Conservation (phyloP, 2,329 filamentous ascomycete genomes). For the Achaetomium macrosporum region DNA sequence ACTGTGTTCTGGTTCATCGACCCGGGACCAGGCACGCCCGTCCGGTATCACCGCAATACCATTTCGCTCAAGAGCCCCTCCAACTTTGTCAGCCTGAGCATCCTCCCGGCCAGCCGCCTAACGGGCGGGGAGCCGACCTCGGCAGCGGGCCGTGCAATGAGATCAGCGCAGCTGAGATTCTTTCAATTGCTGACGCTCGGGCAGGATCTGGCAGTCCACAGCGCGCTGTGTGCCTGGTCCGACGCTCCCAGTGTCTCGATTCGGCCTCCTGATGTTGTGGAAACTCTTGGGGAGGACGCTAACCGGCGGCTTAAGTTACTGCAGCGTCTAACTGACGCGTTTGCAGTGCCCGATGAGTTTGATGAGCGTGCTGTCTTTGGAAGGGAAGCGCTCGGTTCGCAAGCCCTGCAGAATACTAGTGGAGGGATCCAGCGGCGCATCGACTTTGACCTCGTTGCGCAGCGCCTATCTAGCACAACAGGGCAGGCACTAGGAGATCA, state of each 20-base stretch:
- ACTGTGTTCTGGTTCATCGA: slow-evolving; percentile 26
- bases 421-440: not conserved
- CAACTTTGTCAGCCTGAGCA: slow-evolving; percentile 18
- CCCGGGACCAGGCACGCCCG: slow-evolving; percentile 7
- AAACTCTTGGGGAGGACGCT: not conserved
- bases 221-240: slow-evolving; percentile 24
- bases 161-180: slow-evolving; percentile 17
- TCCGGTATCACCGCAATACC: slow-evolving; percentile 22
- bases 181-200: slow-evolving; percentile 24
- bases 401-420: not conserved
- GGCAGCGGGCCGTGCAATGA: slow-evolving; percentile 5
- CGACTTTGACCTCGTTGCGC: slow-evolving; percentile 10
- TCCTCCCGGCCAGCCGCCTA: slow-evolving; percentile 18
- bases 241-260: slow-evolving; percentile 10
- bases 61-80: slow-evolving; percentile 14
- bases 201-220: slow-evolving; percentile 19
- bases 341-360: slow-evolving; percentile 38
- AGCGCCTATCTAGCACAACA: not conserved
- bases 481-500: not conserved
- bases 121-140: slow-evolving; percentile 9
- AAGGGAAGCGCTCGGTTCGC: not conserved
- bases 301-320: slow-evolving; percentile 14
- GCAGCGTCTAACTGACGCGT: slow-evolving; percentile 24
- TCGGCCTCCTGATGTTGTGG: slow-evolving; percentile 10
- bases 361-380: slow-evolving; percentile 24